These are phyloP conservation scores for Ogataea siamensis DNA, from an alignment of 805 yeast species.

Conservation along the genomic window DNA sequence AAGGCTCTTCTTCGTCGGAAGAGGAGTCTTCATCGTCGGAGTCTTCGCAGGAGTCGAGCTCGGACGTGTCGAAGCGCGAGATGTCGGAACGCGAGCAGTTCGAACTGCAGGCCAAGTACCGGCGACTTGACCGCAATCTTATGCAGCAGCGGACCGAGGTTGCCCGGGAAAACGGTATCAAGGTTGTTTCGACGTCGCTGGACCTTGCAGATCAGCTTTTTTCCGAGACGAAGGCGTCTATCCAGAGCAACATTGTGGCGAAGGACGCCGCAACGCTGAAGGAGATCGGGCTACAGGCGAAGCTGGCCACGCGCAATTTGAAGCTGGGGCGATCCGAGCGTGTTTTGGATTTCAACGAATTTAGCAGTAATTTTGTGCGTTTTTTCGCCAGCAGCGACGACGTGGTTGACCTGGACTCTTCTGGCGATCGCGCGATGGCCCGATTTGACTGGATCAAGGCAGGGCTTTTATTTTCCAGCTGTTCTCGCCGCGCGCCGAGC, in stretches of 20 bases:
- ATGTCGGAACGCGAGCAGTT: slow-evolving; percentile 29
- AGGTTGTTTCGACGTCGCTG: slow-evolving; percentile 44
- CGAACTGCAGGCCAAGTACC: slow-evolving; percentile 26
- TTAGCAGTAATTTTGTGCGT: slow-evolving; percentile 40
- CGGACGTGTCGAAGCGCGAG: slow-evolving; percentile 14
- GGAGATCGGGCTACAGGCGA: slow-evolving; percentile 60
- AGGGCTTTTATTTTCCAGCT: slow-evolving; percentile 49
- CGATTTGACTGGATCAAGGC: slow-evolving; percentile 58
- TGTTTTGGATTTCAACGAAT: slow-evolving; percentile 48
- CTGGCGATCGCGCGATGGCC: slow-evolving; percentile 24
- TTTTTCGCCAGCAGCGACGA: slow-evolving; percentile 31
- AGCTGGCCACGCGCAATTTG: slow-evolving; percentile 59
- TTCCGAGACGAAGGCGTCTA: slow-evolving; percentile 37
- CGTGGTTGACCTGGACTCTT: slow-evolving; percentile 22
- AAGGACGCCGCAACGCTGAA: slow-evolving; percentile 64
- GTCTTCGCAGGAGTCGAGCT: slow-evolving; percentile 11
- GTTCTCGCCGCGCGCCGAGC: slow-evolving; percentile 47
- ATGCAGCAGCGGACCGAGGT: slow-evolving; percentile 45
- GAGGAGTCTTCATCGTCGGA: slow-evolving; percentile 5
- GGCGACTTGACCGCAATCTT: slow-evolving; percentile 25
- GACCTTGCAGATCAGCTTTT: slow-evolving; percentile 47
- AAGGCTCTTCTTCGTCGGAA: slow-evolving; percentile 15
- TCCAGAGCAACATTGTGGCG: slow-evolving; percentile 44
- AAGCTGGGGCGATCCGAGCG: slow-evolving; percentile 55
- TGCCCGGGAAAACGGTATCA: slow-evolving; percentile 57